Conservation (phyloP, 192 early-diverging fungal species). For the Coemansia sp. region DNA sequence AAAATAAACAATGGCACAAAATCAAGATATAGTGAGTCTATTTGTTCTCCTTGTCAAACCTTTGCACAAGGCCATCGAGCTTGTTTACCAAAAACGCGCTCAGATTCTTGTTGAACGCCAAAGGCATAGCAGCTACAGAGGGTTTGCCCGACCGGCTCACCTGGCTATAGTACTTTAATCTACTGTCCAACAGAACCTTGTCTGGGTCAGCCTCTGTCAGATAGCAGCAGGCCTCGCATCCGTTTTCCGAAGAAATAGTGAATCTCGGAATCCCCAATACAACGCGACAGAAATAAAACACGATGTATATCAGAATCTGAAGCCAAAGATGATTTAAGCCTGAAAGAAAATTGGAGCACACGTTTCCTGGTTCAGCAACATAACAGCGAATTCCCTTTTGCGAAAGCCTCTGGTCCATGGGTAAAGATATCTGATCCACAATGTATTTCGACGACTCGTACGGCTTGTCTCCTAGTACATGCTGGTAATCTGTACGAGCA, state of each 20-base stretch:
- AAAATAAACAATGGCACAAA: too few relatives aligned
- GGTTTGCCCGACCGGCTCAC: constrained; percentile 20
- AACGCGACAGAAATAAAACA: constrained; percentile 33
- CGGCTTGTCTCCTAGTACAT: constrained; percentile 37
- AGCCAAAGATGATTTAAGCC: constrained; percentile 22
- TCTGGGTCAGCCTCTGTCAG: constrained; percentile 11
- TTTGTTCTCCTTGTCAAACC: constrained; percentile 5
- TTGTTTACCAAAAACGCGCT: constrained; percentile 19
- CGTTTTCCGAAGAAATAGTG: constrained; percentile 35
- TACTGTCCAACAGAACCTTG: constrained; percentile 18
- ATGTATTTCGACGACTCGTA: constrained; percentile 58
- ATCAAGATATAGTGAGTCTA: too few relatives aligned
- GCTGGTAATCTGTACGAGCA: constrained; percentile 38
- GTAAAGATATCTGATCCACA: constrained; percentile 40
- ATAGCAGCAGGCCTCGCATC: constrained; percentile 11
- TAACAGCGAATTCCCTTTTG: constrained; percentile 15
- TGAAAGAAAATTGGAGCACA: constrained; percentile 33
- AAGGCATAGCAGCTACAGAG: constrained; percentile 19
- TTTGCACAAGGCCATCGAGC: constrained; percentile 23
- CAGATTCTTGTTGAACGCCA: neutral
- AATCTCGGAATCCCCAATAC: constrained; percentile 24
- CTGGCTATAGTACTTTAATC: constrained; percentile 40
- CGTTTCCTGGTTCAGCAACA: constrained; percentile 52
- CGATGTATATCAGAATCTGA: constrained; percentile 12
- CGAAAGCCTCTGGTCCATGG: constrained; percentile 26